Evolutionary conservation across 2,329 filamentous ascomycete species (phyloP).

Genomic region (Nothophoma quercina): DNA sequence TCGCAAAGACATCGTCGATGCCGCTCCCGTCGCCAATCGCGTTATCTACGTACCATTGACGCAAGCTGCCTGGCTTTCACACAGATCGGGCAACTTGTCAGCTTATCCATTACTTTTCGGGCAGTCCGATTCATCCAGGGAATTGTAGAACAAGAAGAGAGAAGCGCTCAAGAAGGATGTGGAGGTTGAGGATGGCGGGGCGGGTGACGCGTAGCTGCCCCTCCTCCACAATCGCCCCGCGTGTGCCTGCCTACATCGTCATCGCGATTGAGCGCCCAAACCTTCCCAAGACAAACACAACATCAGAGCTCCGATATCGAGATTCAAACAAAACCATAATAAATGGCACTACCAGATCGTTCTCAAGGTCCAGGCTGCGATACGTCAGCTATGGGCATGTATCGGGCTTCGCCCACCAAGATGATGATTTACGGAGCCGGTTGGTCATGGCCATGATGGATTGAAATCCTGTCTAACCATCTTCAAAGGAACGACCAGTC

Average conservation of each 20-base stretch:
- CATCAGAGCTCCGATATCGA: background rate
- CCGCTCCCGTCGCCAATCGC: conserved; percentile 1
- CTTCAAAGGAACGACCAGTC: conserved; percentile 47
- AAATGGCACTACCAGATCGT: conserved; percentile 46
- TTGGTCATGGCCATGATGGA: conserved; percentile 6
- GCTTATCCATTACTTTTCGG: too few species aligned
- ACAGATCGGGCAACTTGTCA: too few species aligned
- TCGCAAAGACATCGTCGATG: background rate
- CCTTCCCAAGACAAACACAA: too few species aligned
- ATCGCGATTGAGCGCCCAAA: background rate
- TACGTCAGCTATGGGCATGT: conserved; percentile 42
- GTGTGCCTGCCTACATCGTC: background rate
- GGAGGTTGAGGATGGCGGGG: too few species aligned
- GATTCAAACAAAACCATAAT: background rate
- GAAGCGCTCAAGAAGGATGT: too few species aligned
- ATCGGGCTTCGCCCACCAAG: conserved; percentile 47
- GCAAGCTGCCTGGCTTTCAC: background rate
- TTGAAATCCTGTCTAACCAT: too few species aligned
- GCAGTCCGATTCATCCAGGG: too few species aligned
- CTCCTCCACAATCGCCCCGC: conserved; percentile 7
- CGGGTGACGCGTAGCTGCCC: background rate
- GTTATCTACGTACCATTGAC: background rate
- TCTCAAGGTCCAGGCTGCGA: conserved; percentile 36
- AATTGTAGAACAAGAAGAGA: too few species aligned
- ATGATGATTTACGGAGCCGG: conserved; percentile 50